phyloP scores from a whole-genome alignment of 805 yeast species.

The Tetrapisispora taiwanensis region DNA sequence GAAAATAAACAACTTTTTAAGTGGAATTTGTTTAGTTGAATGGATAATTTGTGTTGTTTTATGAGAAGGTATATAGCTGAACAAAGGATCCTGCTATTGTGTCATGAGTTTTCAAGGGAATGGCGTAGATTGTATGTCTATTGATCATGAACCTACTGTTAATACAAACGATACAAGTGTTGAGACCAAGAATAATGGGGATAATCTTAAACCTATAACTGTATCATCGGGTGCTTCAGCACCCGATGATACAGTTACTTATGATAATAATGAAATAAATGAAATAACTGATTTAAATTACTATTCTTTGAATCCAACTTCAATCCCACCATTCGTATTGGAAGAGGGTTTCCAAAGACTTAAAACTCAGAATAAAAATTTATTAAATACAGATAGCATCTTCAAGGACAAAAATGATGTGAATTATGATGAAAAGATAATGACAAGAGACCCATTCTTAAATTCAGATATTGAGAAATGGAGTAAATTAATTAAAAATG shows the following conservation, averaged over 20 bases:
- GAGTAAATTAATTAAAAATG: slow-evolving; percentile 37
- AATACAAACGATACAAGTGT: too few species aligned
- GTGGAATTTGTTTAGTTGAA: too few species aligned
- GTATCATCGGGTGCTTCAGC: too few species aligned
- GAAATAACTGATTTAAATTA: slow-evolving; percentile 14
- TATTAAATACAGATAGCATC: slow-evolving; percentile 20
- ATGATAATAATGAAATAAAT: background rate
- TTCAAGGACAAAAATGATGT: background rate
- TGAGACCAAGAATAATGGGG: too few species aligned
- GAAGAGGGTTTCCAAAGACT: slow-evolving; percentile 32
- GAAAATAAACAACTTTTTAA: too few species aligned
- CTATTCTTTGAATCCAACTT: slow-evolving; percentile 32
- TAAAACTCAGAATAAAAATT: slow-evolving; percentile 9
- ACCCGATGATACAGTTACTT: background rate
- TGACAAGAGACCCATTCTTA: slow-evolving; percentile 28
- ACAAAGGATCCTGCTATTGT: too few species aligned
- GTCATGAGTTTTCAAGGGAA: too few species aligned
- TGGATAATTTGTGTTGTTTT: too few species aligned
- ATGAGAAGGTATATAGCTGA: too few species aligned
- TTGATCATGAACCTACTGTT: too few species aligned
- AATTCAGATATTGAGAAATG: slow-evolving; percentile 36
- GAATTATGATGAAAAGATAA: slow-evolving; percentile 4
- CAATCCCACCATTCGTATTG: slow-evolving; percentile 57
- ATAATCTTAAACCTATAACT: too few species aligned
- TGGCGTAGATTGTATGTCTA: too few species aligned